phyloP scores from a whole-genome alignment of 192 early-diverging fungal species.

The Backusella tarrabulga region DNA sequence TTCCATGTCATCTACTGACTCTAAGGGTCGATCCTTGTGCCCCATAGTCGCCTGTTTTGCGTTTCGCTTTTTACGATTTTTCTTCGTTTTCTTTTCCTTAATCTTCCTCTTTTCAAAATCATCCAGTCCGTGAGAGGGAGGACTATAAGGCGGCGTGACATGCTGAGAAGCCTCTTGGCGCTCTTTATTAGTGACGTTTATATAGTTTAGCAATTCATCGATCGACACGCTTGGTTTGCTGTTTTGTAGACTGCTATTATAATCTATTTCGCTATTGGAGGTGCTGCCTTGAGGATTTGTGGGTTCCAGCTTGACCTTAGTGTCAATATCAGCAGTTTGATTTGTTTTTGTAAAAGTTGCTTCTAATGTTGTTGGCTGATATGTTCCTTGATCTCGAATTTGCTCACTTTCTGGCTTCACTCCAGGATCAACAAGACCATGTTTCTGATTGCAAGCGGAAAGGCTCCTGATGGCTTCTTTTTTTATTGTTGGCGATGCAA shows the following conservation, averaged over 20 bases:
- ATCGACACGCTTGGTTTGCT: not conserved
- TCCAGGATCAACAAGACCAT: too few relatives aligned
- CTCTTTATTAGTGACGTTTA: not conserved
- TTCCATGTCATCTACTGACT: not conserved
- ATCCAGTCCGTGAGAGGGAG: not conserved
- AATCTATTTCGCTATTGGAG: too few relatives aligned
- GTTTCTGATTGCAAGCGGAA: too few relatives aligned
- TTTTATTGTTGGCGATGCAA: too few relatives aligned
- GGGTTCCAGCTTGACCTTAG: too few relatives aligned
- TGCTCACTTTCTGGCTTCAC: too few relatives aligned
- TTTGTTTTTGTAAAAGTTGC: too few relatives aligned
- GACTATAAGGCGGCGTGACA: not conserved
- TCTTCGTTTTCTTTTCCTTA: not conserved
- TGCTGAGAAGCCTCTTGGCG: not conserved
- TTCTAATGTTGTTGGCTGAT: too few relatives aligned
- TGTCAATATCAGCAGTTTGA: too few relatives aligned
- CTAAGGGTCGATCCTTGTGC: not conserved
- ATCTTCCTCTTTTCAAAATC: not conserved
- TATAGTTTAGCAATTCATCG: not conserved
- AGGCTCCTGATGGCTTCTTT: too few relatives aligned
- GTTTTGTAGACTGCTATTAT: not conserved
- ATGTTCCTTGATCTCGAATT: too few relatives aligned
- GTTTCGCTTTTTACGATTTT: not conserved
- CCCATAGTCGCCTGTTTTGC: not conserved
- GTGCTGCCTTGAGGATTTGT: too few relatives aligned